Percentiles rank a stretch among this genome's conserved stretches.
Conservation (phyloP, 768 basidiomycete species). For the Tephrocybe sp. region DNA sequence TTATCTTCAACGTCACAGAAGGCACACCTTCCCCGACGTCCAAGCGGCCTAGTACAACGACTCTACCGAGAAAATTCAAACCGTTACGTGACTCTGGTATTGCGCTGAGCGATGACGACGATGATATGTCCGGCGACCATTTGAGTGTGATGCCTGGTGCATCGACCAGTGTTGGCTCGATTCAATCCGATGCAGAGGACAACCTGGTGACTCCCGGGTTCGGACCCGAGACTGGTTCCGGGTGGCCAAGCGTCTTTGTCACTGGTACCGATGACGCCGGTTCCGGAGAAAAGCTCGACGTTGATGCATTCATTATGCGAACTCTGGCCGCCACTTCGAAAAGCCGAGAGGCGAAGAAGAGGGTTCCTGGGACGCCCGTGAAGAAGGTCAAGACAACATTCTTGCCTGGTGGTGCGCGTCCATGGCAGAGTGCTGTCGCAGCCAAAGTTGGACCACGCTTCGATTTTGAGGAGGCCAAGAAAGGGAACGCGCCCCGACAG, state of each 20-base stretch:
- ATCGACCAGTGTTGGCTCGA: slow-evolving; percentile 63
- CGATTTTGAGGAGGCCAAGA: slow-evolving; percentile 40
- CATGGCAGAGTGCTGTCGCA: slow-evolving; percentile 81
- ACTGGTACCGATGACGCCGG: slow-evolving; percentile 39
- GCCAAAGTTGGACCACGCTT: slow-evolving; percentile 58
- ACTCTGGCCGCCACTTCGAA: slow-evolving; percentile 62
- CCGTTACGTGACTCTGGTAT: slow-evolving; percentile 68
- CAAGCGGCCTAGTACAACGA: slow-evolving; percentile 29
- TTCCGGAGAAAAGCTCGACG: slow-evolving; percentile 34
- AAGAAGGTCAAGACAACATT: slow-evolving; percentile 66
- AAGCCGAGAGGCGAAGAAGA: slow-evolving; percentile 47
- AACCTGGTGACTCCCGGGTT: slow-evolving; percentile 70
- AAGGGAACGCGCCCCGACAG: slow-evolving; percentile 57
- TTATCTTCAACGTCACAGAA: slow-evolving; percentile 52
- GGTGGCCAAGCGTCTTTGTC: slow-evolving; percentile 59
- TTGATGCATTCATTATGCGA: slow-evolving; percentile 71
- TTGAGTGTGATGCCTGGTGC: slow-evolving; percentile 47
- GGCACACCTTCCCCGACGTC: slow-evolving; percentile 56
- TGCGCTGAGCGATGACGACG: slow-evolving; percentile 57
- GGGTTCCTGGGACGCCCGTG: slow-evolving; percentile 77
- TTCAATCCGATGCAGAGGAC: slow-evolving; percentile 56
- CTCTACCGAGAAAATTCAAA: slow-evolving; percentile 66
- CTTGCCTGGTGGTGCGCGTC: slow-evolving; percentile 53
- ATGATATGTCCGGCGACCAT: slow-evolving; percentile 25
- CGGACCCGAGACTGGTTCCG: slow-evolving; percentile 49